Evolutionary conservation across 331 rosid species (phyloP).

Genomic region (Arachis monticola): DNA sequence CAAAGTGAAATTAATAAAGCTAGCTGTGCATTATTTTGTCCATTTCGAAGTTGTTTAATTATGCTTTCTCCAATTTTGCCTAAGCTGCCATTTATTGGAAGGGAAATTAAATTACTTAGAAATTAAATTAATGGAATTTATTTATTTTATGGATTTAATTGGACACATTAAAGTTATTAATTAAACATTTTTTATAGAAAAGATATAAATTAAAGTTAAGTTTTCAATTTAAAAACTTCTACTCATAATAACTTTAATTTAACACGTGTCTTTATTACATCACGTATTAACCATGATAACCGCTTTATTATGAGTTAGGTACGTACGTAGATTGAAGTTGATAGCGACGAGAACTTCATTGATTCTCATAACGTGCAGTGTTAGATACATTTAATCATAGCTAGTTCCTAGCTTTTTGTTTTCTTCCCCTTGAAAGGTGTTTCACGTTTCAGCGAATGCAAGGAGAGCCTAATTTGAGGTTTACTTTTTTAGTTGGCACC

Average conservation of each 20-base stretch:
- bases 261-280: too few relatives aligned
- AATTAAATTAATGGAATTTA: too few relatives aligned
- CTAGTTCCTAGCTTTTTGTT: not conserved
- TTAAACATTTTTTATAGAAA: too few relatives aligned
- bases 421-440: not conserved
- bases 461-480: slow-evolving; percentile 9
- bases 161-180: too few relatives aligned
- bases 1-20: slow-evolving; percentile 31
- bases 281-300: too few relatives aligned
- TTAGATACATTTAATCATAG: not conserved
- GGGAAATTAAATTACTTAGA: too few relatives aligned
- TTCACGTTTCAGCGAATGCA: slow-evolving; percentile 1
- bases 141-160: too few relatives aligned
- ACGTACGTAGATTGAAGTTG: slow-evolving; percentile 20
- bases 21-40: slow-evolving; percentile 40
- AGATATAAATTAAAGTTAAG: too few relatives aligned
- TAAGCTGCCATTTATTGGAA: not conserved
- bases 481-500: slow-evolving; percentile 26
- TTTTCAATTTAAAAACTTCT: too few relatives aligned
- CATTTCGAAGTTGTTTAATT: slow-evolving; percentile 34
- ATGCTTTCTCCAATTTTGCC: slow-evolving; percentile 7
- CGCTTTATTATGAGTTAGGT: too few relatives aligned
- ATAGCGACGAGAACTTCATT: slow-evolving; percentile 6
- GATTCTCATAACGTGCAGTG: slow-evolving; percentile 2
- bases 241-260: too few relatives aligned